Evolutionary conservation across 202 grass and related monocot genomes (phyloP), one percentile per base, ranked within the genome.

Genomic region (Elaeis oleifera): DNA sequence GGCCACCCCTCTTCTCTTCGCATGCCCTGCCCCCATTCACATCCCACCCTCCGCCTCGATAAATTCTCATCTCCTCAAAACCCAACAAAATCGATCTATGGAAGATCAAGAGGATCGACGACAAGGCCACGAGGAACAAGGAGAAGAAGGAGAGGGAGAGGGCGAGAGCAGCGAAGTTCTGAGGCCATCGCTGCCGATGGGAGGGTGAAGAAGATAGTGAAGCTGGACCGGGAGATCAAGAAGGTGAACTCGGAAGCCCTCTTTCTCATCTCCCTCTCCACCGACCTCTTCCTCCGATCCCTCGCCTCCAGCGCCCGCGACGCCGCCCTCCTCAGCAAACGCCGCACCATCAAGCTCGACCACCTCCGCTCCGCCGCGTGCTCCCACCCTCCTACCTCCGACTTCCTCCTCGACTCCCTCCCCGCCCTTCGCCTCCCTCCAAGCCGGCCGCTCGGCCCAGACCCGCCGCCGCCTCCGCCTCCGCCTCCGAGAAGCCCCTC

Each of bases 341-440:
- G 79, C 1, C 87, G 76, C 16, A 22, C 67, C 23, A 63, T 96
- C 59, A 83, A 79, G 51, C 72, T 65, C 9, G 79, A 67, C 5
- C 79, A 97, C 49, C 60, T 91, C 63, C 71, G 79, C 56, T 64
- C 76, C 54, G 86, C 90, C 18, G 78, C 69, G 13, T 72, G 70
- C 56, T 72, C 78, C 20, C 86, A 96, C 70, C 80, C 70, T 1
- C 90, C 84, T 15, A 96, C 84, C 0, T 74, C 84, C 20, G 87
- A 91, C 55, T 91, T 96, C 74, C 87, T 96, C 50, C 84, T 96
- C 49, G 87, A 89, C 59, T 91, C 79, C 76, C 81, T 96, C 60
- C 58, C 1, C 70, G 77, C 28, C 76, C 71, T 2, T 7, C 50
- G 8, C 69, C 53, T 44, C 72, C 67, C 17, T 56, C 74, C 8